Percentiles rank a stretch among this genome's conserved stretches.
phyloP scores from a whole-genome alignment of 2,329 filamentous ascomycete genomes.

The Zymoseptoria tritici region DNA sequence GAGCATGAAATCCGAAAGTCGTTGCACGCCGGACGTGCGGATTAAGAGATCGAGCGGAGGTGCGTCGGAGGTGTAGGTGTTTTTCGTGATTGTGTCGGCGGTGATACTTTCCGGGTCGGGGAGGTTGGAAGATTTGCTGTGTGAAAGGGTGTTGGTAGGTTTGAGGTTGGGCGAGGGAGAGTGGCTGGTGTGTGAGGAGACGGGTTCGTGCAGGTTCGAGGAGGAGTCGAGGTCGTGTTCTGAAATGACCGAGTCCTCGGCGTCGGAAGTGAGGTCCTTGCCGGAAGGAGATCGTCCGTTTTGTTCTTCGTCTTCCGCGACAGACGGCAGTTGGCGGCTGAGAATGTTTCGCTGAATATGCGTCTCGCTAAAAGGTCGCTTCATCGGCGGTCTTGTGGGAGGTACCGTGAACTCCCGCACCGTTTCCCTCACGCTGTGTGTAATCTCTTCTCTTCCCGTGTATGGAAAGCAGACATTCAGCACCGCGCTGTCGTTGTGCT shows the following conservation, averaged over 20 bases:
- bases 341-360: slow-evolving; percentile 82
- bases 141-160: slow-evolving; percentile 20
- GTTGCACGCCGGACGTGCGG: slow-evolving; percentile 84
- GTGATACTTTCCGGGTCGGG: slow-evolving; percentile 86
- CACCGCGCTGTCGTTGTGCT: slow-evolving; percentile 66
- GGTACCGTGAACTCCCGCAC: slow-evolving; percentile 79
- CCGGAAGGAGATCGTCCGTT: slow-evolving; percentile 4
- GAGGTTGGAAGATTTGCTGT: slow-evolving; percentile 18
- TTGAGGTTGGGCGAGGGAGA: slow-evolving; percentile 34
- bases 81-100: slow-evolving; percentile 68
- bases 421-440: slow-evolving; percentile 76
- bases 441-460: slow-evolving; percentile 92
- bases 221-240: slow-evolving; percentile 23
- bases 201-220: slow-evolving; percentile 29
- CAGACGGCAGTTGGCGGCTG: slow-evolving; percentile 35
- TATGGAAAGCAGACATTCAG: slow-evolving; percentile 98
- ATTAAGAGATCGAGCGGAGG: slow-evolving; percentile 88
- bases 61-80: slow-evolving; percentile 79
- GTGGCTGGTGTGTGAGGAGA: slow-evolving; percentile 31
- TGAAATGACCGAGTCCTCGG: slow-evolving; percentile 16
- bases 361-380: slow-evolving; percentile 75
- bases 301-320: slow-evolving; percentile 27
- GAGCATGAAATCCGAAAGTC: slow-evolving; percentile 95
- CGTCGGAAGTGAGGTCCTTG: slow-evolving; percentile 13
- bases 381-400: slow-evolving; percentile 25